Base-by-base conservation (phyloP, 768 basidiomycete species). In the Tephrocybe sp. region DNA sequence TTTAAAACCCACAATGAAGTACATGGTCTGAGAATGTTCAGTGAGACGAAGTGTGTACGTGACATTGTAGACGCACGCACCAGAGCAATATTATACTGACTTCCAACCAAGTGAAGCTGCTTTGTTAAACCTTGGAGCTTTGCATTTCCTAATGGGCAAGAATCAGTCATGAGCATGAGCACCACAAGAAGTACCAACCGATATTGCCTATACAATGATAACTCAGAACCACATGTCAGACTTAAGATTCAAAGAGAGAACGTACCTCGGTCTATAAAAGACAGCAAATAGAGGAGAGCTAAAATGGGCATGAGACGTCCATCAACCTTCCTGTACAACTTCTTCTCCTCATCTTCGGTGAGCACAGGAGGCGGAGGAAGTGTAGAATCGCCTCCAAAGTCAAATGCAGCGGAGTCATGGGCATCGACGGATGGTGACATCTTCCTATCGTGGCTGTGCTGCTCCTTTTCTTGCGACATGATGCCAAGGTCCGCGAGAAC, bases 21-120 rank as follows among this genome's bases (percentile, higher is more conserved):
- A 88, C 79, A 83, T 82, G 0, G 84, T 86, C 84, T 87, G 37
- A 24, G 21, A 46, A 18, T 16, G n/a, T 24, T 22, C 15, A 30
- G 34, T 11, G 35, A 32, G 5, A 19, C 27, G 40, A 26, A 22
- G 37, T 22, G 2, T 24, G 9, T 19, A 37, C 41, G 30, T 42
- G 13, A 25, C 15, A 21, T 9, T 21, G n/a, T 36, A 49, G 42
- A 4, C 1, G 9, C 6, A 60, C 72, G 13, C 38, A 86, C 86
- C 61, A 88, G 61, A 0, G 84, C 83, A 31, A 86, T 79, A 52
- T 87, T 87, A 54, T 84, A 89, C 55, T 77, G 67, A 58, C 81
- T 75, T 8, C 82, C 79, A 0, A 69, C 75, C 34, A 89, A 71
- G 28, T 78, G 18, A 1, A 89, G 70, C 56, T 88, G 74, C 0